Evolutionary conservation across 306 rosid genomes (phyloP), one percentile per base, ranked within the genome.

Genomic region (Biancaea sappan): DNA sequence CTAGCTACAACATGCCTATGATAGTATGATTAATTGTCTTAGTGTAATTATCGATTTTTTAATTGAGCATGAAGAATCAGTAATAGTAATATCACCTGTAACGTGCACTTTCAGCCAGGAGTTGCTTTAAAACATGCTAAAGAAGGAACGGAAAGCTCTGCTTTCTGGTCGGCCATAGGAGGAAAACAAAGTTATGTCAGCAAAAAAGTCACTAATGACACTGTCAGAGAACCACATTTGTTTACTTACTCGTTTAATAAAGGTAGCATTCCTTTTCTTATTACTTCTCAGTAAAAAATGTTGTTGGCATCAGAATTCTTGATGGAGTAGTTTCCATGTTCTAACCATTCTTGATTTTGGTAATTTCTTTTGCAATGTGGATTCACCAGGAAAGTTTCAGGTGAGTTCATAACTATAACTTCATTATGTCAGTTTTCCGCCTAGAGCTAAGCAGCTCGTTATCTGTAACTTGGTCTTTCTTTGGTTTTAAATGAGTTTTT

Each of bases 121-220:
- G 92, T 79, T 83, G 2, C 92, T 69, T 37, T 87, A 57, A 94
- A 94, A 78, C 94, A 88, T 80, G 89, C 91, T 31, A 94, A 90
- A 84, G 97, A 94, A 88, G 96, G 96, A 81, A 94, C 96, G 78
- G 97, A 91, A 88, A 91, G 87, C 84, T 89, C 97, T 72, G 40
- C 91, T 69, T 94, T 94, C 92, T 94, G 97, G 98, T 83, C 59
- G 84, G 86, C 92, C 34, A 85, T 94, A 46, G 98, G 98, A 74
- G 98, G 96, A 68, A 94, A 91, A 85, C 92, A 94, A 91, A 83
- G 63, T 75, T 88, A 89, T 82, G 83, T 80, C 46, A 80, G 92
- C 75, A 88, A 89, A 83, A 91, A 88, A 75, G 85, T 74, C 70
- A 46, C 88, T 79, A 80, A 73, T 21, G 97, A 94, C 28, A 66